Base-by-base conservation (phyloP, 352 stramenopile genomes). In the Globisporangium sylvaticum region DNA sequence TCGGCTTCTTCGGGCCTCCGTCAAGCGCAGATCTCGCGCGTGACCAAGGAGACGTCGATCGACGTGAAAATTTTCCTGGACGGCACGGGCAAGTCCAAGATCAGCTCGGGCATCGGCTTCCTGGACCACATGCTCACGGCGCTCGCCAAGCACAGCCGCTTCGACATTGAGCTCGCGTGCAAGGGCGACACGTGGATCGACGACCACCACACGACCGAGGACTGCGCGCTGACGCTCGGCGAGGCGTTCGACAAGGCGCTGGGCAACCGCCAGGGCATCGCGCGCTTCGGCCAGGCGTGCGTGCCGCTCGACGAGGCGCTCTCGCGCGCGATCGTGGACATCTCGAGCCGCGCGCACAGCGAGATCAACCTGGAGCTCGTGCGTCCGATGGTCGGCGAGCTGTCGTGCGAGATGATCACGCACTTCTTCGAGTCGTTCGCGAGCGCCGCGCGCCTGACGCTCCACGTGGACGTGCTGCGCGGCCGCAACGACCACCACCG, bases 31-130 rank as follows among this genome's bases (percentile, higher is more conserved):
- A 81, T 95, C 54, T 81, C 72, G 14, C 81, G 92, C 24, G 80
- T 91, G 46, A 99, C 96, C 7, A 98, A 97, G 75, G 96, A 99
- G 78, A 99, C 96, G 52, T 94, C 80, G 9, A 98, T 99, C 71
- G 81, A 80, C 27, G 91, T 98, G 9, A 81, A 84, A 44, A 58
- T 98, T 6, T 65, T 77, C 64, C 73, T 99, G 42, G 90, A 98
- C 70, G 92, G 92, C 66, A 94, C 79, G n/a, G 93, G 93, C 57
- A 87, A 84, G 64, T 87, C 84, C 4, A 84, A 85, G 72, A 75
- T 97, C 37, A 89, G 78, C 64, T 98, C 94, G 37, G 95, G 95
- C 32, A 93, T 98, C 62, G 81, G 87, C 7, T 97, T 97, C 60
- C 74, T 99, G 61, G 93, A 99, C 77, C 91, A 91, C 67, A 97